Base-by-base conservation (phyloP, 805 yeast genomes). In the Clavispora phyllophila region DNA sequence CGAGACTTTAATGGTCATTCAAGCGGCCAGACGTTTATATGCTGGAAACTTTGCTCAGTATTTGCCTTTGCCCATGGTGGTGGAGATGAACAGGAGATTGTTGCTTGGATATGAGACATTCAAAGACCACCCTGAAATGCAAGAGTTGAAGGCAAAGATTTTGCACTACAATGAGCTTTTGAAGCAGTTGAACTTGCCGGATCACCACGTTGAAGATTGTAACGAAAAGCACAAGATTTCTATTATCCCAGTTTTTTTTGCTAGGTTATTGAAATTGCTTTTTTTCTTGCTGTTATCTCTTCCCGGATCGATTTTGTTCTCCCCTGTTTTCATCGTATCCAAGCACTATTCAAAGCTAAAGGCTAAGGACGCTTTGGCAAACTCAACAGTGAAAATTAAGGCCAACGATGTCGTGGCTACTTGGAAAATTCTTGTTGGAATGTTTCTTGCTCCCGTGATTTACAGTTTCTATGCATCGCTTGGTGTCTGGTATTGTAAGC, bases 341-440 rank as follows among this genome's bases (percentile, higher is more conserved):
- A 87, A 86, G 56, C 66, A 65, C 37, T 84, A 87, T 40, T 86
- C 96, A 9, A 75, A 71, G 35, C 71, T 73, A 45, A 89, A 90
- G 63, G 88, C 91, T 25, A 70, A 65, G 44, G 75, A 78, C 37
- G 99, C 98, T 0, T 71, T 93, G 46, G 90, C 89, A 9, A 82
- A 76, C 7, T 89, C 97, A 0, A 76, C 89, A 0, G 99, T 93
- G 18, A 93, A 93, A 61, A 82, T 93, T 46, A 81, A 82, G 57
- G 99, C 96, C 14, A 84, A 81, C 44, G 99, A 93, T 62, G 97
- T 93, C 20, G 78, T 93, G 46, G 98, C 98, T 2, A 90, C 98
- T 1, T 93, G 99, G 99, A 93, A 93, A 63, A 83, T 93, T 37
- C 70, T 93, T 49, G 88, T 91, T 31, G 81, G 90, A 26, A 76